Base-by-base conservation (phyloP, 1,284 basidiomycete genomes). In the Ustilago trichophora region DNA sequence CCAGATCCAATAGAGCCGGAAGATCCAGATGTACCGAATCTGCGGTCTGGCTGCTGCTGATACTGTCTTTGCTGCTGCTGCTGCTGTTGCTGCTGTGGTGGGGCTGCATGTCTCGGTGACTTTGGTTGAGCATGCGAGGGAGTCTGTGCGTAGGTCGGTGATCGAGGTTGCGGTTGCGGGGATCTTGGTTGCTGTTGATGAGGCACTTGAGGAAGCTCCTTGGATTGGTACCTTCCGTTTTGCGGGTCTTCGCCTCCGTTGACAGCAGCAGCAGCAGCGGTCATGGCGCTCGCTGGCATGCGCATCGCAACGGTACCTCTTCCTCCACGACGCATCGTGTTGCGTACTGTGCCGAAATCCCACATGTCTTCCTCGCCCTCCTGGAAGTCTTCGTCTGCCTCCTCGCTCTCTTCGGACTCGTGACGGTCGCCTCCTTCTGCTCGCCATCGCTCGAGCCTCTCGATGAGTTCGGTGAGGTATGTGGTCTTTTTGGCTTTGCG, bases 401-500 rank as follows among this genome's bases (percentile, higher is more conserved):
- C 55, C 18, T 68, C 67, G 33, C 65, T 62, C 41, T 75, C 73
- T 35, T 73, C 60, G 16, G 66, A 57, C 37, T 74, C 73, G 50
- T 72, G 71, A 10, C 72, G 57, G 15, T 77, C 75, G 36, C 76
- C 76, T 21, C 92, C 79, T 92, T 92, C n/a, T 35, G 82, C 77
- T 81, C 87, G 90, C 93, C 93, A 98, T 68, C 91, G 86, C 76
- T 97, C 93, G 71, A 93, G 90, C 29, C 93, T 87, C 73, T 98
- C 94, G 73, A 98, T 95, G 41, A 98, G 85, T 80, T 98, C 95
- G 1, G 93, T 96, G 59, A 98, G 85, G 77, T 95, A 96, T 73
- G 83, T 91, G 4, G 93, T 90, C 85, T 95, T 96, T 84, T 93
- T 93, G 11, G 95, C 94, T 84, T 91, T 89, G 60, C 90, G 87